Conservation (phyloP, 352 stramenopile species). For the Phytopythium kandeliae region DNA sequence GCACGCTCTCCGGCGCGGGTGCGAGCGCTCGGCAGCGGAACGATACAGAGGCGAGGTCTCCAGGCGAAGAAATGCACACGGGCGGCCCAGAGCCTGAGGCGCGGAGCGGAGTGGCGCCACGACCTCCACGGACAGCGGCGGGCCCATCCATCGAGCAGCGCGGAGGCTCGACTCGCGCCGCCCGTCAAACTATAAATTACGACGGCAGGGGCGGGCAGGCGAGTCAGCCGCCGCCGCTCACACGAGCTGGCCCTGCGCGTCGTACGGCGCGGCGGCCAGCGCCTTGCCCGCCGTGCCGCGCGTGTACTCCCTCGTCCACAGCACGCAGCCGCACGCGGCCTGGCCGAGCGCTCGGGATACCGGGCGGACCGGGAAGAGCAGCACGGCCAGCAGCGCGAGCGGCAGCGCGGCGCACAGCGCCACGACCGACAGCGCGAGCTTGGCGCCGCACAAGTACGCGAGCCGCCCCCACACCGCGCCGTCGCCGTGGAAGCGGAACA, state of each 20-base stretch:
- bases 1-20: too few species aligned
- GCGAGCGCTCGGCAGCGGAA: background rate
- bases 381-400: constrained; percentile 36
- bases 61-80: background rate
- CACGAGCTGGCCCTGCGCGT: constrained; percentile 30
- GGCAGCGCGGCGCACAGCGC: constrained; percentile 50
- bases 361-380: constrained; percentile 54
- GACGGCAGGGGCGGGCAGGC: constrained; percentile 1
- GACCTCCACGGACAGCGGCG: too few species aligned
- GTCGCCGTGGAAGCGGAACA: constrained; percentile 58
- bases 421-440: constrained; percentile 57
- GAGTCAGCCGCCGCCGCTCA: constrained; percentile 8
- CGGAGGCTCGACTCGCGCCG: background rate
- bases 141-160: too few species aligned
- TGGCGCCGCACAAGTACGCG: constrained; percentile 59
- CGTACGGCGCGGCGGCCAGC: constrained; percentile 20
- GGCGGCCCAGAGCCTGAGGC: too few species aligned
- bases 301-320: constrained; percentile 70
- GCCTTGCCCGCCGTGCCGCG: constrained; percentile 52
- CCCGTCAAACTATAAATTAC: constrained; percentile 23
- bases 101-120: too few species aligned
- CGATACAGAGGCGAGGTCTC: background rate
- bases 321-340: constrained; percentile 36
- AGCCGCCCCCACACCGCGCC: constrained; percentile 60
- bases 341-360: constrained; percentile 31